A percentile compares a stretch with the other conserved stretches of the same genome.
Conservation (phyloP, 768 basidiomycete species). For the Roridomyces roridus region DNA sequence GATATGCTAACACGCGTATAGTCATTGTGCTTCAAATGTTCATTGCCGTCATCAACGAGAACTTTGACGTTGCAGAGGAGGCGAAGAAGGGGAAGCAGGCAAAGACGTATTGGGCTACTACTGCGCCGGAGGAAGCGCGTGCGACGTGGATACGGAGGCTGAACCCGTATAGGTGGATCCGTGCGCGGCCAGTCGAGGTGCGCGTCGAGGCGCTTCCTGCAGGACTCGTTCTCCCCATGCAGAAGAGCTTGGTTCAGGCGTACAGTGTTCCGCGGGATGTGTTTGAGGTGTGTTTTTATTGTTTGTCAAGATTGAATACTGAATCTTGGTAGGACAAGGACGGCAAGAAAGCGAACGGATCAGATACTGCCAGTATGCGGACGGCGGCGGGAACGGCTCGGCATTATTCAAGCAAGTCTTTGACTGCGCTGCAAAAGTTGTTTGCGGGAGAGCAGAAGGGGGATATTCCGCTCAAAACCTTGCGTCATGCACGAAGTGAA, state of each 20-base stretch:
- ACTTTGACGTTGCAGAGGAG: slow-evolving; percentile 92
- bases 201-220: slow-evolving; percentile 76
- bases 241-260: slow-evolving; percentile 74
- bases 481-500: slow-evolving; percentile 50
- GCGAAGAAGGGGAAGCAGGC: slow-evolving; percentile 85
- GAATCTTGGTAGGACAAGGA: no score
- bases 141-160: slow-evolving; percentile 73
- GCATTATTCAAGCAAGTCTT: slow-evolving; percentile 62
- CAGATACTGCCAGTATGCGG: neutral
- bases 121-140: slow-evolving; percentile 55
- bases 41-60: slow-evolving; percentile 97
- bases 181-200: slow-evolving; percentile 72
- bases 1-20: slow-evolving; percentile 33
- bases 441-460: slow-evolving; percentile 64
- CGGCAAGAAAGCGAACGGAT: neutral
- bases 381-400: slow-evolving; percentile 23
- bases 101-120: slow-evolving; percentile 63
- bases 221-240: slow-evolving; percentile 79
- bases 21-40: slow-evolving; percentile 96
- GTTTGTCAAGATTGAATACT: neutral
- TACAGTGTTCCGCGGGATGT: slow-evolving; percentile 47
- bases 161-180: slow-evolving; percentile 90
- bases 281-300: slow-evolving; percentile 17
- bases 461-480: slow-evolving; percentile 65
- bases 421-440: slow-evolving; percentile 66